Conservation (phyloP, 2,329 filamentous ascomycete species). For the Scleromitrula shiraiana region DNA sequence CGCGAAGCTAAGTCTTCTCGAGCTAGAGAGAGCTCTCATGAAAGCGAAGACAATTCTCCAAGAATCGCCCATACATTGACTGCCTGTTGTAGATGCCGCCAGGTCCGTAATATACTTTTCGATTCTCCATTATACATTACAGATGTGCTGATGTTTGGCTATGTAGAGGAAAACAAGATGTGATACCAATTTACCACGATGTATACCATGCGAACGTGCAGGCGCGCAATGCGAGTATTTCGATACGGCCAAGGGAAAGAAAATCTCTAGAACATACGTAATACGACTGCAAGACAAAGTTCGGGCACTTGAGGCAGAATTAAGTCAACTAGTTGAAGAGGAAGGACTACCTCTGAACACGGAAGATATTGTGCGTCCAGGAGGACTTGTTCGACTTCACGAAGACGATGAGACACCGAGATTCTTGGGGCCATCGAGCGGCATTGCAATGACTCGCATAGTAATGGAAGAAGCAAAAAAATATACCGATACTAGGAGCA, state of each 20-base stretch:
- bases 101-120: constrained; percentile 43
- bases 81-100: constrained; percentile 71
- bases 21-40: constrained; percentile 30
- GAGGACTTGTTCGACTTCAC: constrained; percentile 75
- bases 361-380: constrained; percentile 80
- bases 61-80: constrained; percentile 73
- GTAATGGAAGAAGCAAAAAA: constrained; percentile 96
- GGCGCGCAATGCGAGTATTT: constrained; percentile 92
- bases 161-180: constrained; percentile 81
- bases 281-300: constrained; percentile 85
- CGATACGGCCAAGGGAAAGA: constrained; percentile 77
- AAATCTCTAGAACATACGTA: constrained; percentile 86
- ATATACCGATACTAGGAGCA: constrained; percentile 82
- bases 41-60: constrained; percentile 44
- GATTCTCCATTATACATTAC: constrained; percentile 32
- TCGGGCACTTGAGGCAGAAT: constrained; percentile 70
- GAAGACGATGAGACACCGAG: constrained; percentile 80
- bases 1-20: constrained; percentile 25
- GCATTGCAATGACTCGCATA: constrained; percentile 87
- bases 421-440: constrained; percentile 88
- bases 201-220: constrained; percentile 84
- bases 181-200: constrained; percentile 85
- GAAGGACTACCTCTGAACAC: constrained; percentile 62
- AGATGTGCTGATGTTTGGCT: constrained; percentile 12
- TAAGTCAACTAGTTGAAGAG: constrained; percentile 70